Evolutionary conservation across 345 rosid species (phyloP), one percentile per base, ranked within the genome.

Genomic region (Camelina hispida): DNA sequence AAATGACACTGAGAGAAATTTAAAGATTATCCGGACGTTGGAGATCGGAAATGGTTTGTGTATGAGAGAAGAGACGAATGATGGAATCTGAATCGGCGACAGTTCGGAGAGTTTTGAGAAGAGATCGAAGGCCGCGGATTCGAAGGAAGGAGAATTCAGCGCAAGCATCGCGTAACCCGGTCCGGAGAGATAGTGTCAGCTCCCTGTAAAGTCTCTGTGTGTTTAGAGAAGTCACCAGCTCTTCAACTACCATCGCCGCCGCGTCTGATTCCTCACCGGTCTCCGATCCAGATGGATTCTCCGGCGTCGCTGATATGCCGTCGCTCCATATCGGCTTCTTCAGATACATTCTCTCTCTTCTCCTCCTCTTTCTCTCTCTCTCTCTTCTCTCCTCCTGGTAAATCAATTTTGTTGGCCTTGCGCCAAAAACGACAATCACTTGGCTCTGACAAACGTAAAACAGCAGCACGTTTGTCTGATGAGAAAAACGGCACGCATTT

Each of bases 91-190:
- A 92, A 38, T 82, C 84, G 32, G 96, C 84, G 25, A 92, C 85
- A 57, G 93, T 84, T 76, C 89, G 83, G 70, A 95, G 96, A 76
- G 90, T 86, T 79, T 89, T 88, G 74, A 92, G 95, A 60, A 95
- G 90, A 46, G 85, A 86, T 62, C 93, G 89, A 74, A 92, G 98
- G 74, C 93, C 97, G 3, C 90, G 93, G 67, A 87, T 79, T 18
- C 98, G 96, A 72, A 95, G 97, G 83, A 92, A 95, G 7, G 98
- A 92, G 85, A 90, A 95, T 73, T 90, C 96, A 47, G 98, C 97
- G 57, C 91, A 81, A 15, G 93, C 90, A 44, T 95, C 99, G 9
- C 88, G 83, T 78, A 95, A 91, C 30, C 94, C 91, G 38, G 93
- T 84, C 6, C 94, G 88, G 50, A 95, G 96, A 25, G 97, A 91